phyloP scores from a whole-genome alignment of 1,284 basidiomycete genomes.

The Apiotrichum gamsii region DNA sequence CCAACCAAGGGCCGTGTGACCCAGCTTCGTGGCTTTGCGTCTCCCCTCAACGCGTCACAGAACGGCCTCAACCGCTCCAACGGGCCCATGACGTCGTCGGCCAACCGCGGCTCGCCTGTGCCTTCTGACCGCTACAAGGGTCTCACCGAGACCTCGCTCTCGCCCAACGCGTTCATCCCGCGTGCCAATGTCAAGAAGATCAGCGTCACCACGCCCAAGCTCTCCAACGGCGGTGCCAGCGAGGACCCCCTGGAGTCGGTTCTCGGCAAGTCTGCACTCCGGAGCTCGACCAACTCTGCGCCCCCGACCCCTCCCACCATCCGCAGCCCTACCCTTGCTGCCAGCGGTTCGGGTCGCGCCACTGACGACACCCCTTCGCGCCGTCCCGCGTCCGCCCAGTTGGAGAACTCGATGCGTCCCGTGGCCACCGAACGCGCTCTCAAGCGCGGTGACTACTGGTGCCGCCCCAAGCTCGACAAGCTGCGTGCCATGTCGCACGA shows the following conservation, averaged over 20 bases:
- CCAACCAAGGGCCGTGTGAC: slow-evolving; percentile 47
- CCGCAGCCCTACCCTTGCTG: slow-evolving; percentile 51
- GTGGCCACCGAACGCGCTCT: slow-evolving; percentile 47
- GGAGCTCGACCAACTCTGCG: slow-evolving; percentile 45
- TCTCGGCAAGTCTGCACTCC: slow-evolving; percentile 41
- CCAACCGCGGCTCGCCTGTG: slow-evolving; percentile 28
- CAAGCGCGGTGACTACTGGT: slow-evolving; percentile 83
- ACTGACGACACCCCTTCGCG: slow-evolving; percentile 19
- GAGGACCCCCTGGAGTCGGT: slow-evolving; percentile 44
- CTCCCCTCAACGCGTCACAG: slow-evolving; percentile 37
- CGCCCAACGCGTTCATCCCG: slow-evolving; percentile 58
- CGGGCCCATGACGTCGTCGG: slow-evolving; percentile 32
- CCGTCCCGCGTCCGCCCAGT: slow-evolving; percentile 26
- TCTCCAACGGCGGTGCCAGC: slow-evolving; percentile 15
- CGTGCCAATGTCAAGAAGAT: slow-evolving; percentile 91
- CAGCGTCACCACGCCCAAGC: slow-evolving; percentile 63
- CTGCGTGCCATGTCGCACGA: slow-evolving; percentile 62
- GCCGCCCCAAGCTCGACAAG: slow-evolving; percentile 65
- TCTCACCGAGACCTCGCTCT: slow-evolving; percentile 53
- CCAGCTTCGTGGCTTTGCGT: slow-evolving; percentile 51
- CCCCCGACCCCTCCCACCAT: slow-evolving; percentile 40
- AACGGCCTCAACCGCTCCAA: slow-evolving; percentile 14
- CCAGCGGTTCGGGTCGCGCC: slow-evolving; percentile 30
- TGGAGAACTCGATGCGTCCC: slow-evolving; percentile 24
- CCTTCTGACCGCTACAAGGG: slow-evolving; percentile 49